phyloP scores from a whole-genome alignment of 2,329 filamentous ascomycete species.

The Akanthomyces lecanii region DNA sequence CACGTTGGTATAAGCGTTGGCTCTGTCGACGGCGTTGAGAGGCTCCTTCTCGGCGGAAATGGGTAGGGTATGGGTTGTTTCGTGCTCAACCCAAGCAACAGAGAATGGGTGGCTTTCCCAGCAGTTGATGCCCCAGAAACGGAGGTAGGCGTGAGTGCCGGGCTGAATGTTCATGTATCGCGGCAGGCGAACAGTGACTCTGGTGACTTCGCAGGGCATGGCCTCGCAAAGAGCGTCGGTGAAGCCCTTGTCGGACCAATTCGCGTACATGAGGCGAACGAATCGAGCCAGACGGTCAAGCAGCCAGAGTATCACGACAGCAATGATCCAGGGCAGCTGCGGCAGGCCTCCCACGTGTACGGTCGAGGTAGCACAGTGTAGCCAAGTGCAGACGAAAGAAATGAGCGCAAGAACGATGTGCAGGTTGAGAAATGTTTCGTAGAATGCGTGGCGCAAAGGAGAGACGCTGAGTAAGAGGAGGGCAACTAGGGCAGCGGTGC shows the following conservation, averaged over 20 bases:
- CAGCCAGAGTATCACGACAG: constrained; percentile 72
- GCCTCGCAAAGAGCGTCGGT: constrained; percentile 64
- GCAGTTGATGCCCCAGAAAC: constrained; percentile 59
- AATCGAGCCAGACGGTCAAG: constrained; percentile 64
- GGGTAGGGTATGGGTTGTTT: constrained; percentile 36
- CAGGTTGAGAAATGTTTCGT: constrained; percentile 88
- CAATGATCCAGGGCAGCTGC: constrained; percentile 70
- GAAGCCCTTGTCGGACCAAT: constrained; percentile 55
- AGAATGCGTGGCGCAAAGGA: constrained; percentile 86
- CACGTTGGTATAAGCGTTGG: constrained; percentile 51
- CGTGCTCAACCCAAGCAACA: constrained; percentile 67
- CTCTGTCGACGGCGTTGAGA: constrained; percentile 36
- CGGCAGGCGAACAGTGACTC: constrained; percentile 66
- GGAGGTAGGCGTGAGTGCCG: constrained; percentile 71
- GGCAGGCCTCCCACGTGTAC: constrained; percentile 61
- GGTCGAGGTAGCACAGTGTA: constrained; percentile 66
- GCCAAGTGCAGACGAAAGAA: constrained; percentile 66
- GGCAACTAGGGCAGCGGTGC: constrained; percentile 56
- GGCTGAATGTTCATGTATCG: constrained; percentile 62
- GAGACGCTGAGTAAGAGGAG: constrained; percentile 70
- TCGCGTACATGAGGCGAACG: constrained; percentile 60
- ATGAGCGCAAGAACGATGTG: constrained; percentile 74
- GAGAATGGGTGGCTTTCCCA: constrained; percentile 79
- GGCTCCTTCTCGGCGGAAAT: constrained; percentile 40
- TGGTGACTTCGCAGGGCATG: constrained; percentile 64